Base-by-base conservation (phyloP, 1,139 yeast species). In the Pichia sp. region DNA sequence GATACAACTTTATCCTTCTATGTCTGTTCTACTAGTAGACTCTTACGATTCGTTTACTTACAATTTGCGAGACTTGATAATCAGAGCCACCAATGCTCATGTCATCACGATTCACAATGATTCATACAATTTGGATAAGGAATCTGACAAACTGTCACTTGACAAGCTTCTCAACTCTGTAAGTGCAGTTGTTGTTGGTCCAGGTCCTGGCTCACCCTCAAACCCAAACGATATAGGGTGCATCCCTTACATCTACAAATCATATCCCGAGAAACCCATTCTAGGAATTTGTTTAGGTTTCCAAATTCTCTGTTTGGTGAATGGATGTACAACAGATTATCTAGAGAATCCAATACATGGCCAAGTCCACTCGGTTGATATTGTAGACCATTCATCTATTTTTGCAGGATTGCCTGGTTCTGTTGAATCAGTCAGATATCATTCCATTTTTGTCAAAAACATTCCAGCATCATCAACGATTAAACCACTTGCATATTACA, bases 121-220 rank as follows among this genome's bases (percentile, higher is more conserved):
- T 59, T 65, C 85, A 0, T 68, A 81, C 44, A 36, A 60, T 2
- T 63, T 71, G 11, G 66, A 69, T 10, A 61, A 63, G 25, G 25
- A 24, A 8, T 4, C 22, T 6, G 65, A 79, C 35, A 35, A 39
- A 10, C 39, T 40, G 2, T 48, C 44, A 2, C 58, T 66, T 26
- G 53, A 69, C 8, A 58, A 65, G 1, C 59, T 69, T 43, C 49
- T 72, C 15, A 59, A 62, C 3, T 57, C 66, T n/a, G 81, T 86
- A 52, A 85, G 83, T 44, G 88, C 86, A 36, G 70, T 93, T 4
- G 79, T 91, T 0, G 71, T 91, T 12, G 98, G 98, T 0, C 99
- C 99, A 0, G 99, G 99, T 0, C 99, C 99, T 0, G 99, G 99
- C 0, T 78, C 84, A 52, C 98, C 98, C 0, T 71, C 66, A 33